These are phyloP conservation scores for Paramecium biaurelia DNA, from an alignment of 73 alveolate species.

Conservation along the genomic window DNA sequence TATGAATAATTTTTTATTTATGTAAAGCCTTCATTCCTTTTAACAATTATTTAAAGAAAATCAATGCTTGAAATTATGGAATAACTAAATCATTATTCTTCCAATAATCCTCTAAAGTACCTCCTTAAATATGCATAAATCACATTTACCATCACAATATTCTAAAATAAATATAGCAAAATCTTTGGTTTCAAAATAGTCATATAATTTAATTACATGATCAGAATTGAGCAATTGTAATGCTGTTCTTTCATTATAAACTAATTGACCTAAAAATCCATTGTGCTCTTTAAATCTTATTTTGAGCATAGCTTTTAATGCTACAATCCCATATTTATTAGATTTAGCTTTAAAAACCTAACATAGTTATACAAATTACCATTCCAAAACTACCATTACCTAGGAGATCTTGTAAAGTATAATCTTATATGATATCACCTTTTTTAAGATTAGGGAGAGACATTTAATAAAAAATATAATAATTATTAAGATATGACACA, in stretches of 20 bases:
- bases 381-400: neutral
- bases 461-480: neutral
- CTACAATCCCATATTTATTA: neutral
- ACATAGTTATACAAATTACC: neutral
- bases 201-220: neutral
- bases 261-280: neutral
- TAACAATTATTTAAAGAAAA: constrained; percentile 22
- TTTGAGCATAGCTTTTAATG: neutral
- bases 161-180: neutral
- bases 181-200: neutral
- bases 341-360: neutral
- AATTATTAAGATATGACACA: neutral
- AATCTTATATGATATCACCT: neutral
- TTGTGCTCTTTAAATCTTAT: neutral
- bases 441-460: neutral
- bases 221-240: neutral
- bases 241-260: constrained; percentile 2
- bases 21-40: constrained; percentile 40
- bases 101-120: neutral
- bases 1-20: constrained; percentile 47
- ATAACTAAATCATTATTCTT: neutral
- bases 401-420: neutral
- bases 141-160: constrained; percentile 7
- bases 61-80: neutral
- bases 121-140: neutral